phyloP scores from a whole-genome alignment of 306 rosid genomes.

The Luffa aegyptiaca region DNA sequence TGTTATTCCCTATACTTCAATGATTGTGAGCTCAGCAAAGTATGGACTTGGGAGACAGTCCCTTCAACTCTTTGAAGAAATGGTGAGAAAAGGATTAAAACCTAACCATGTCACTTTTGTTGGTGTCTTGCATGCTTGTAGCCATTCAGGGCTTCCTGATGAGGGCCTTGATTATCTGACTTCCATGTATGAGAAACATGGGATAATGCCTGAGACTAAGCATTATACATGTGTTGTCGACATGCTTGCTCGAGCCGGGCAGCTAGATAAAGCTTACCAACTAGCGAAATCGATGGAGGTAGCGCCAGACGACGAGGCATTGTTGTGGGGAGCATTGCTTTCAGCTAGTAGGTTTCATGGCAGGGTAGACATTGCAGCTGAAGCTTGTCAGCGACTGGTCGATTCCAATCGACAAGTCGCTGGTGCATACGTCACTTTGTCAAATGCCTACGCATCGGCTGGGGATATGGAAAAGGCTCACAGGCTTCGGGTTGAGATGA shows the following conservation, averaged over 20 bases:
- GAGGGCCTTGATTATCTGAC: constrained; percentile 54
- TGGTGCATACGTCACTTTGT: constrained; percentile 57
- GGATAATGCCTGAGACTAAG: constrained; percentile 53
- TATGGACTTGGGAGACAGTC: constrained; percentile 68
- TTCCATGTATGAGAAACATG: constrained; percentile 47
- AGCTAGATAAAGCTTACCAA: constrained; percentile 47
- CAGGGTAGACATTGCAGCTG: constrained; percentile 62
- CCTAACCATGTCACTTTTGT: constrained; percentile 67
- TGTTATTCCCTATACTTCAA: constrained; percentile 57
- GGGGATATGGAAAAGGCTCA: constrained; percentile 73
- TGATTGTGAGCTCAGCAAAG: constrained; percentile 79
- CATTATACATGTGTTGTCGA: constrained; percentile 67
- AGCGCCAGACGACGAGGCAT: constrained; percentile 27
- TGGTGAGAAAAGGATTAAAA: constrained; percentile 46
- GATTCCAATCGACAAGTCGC: constrained; percentile 58
- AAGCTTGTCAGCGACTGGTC: constrained; percentile 53
- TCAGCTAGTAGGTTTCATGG: constrained; percentile 84
- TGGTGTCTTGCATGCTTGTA: constrained; percentile 78
- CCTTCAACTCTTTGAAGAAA: constrained; percentile 53
- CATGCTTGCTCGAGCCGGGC: constrained; percentile 72
- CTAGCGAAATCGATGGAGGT: constrained; percentile 52
- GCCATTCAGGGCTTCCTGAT: constrained; percentile 74
- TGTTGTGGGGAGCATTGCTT: constrained; percentile 75
- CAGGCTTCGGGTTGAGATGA: constrained; percentile 47
- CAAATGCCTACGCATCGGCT: constrained; percentile 55